A percentile compares a stretch with the other conserved stretches of the same genome.
phyloP scores from a whole-genome alignment of 768 basidiomycete species.

The Leucosporidium yakuticum region DNA sequence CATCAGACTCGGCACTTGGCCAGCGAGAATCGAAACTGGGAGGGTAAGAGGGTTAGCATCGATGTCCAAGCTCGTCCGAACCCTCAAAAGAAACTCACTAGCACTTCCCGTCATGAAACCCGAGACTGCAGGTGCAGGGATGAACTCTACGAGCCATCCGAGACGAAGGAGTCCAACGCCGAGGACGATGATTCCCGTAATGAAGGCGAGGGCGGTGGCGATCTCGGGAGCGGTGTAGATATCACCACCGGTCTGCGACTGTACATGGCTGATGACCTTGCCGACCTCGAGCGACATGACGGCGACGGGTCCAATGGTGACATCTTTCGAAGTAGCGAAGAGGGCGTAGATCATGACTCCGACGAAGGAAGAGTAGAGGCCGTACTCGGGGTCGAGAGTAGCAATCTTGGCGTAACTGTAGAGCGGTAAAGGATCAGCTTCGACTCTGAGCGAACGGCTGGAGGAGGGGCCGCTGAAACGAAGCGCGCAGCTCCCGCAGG shows the following conservation, averaged over 20 bases:
- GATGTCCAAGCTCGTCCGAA: too few species aligned
- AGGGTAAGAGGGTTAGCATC: too few species aligned
- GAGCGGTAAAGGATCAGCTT: too few species aligned
- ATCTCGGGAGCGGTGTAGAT: conserved; percentile 47
- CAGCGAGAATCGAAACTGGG: conserved; percentile 66
- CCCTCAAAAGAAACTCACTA: background rate
- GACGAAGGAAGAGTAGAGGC: conserved; percentile 81
- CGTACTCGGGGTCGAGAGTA: conserved; percentile 76
- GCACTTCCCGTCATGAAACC: conserved; percentile 96
- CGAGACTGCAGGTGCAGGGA: conserved; percentile 56
- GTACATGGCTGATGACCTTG: conserved; percentile 34
- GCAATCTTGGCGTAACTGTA: conserved; percentile 52
- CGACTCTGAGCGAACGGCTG: too few species aligned
- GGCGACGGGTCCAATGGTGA: conserved; percentile 98
- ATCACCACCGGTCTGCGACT: conserved; percentile 13
- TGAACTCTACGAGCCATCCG: conserved; percentile 82
- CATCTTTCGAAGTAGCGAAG: conserved; percentile 92
- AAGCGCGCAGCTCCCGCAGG: too few species aligned
- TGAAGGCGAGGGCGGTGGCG: conserved; percentile 73
- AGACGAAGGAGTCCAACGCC: conserved; percentile 80
- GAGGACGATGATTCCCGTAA: conserved; percentile 85
- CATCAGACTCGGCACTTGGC: conserved; percentile 84
- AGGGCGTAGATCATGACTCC: conserved; percentile 84
- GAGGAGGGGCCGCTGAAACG: too few species aligned
- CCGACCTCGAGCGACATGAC: conserved; percentile 88